Evolutionary conservation across 768 basidiomycete genomes (phyloP).

Genomic region (Termitomyces sp.): DNA sequence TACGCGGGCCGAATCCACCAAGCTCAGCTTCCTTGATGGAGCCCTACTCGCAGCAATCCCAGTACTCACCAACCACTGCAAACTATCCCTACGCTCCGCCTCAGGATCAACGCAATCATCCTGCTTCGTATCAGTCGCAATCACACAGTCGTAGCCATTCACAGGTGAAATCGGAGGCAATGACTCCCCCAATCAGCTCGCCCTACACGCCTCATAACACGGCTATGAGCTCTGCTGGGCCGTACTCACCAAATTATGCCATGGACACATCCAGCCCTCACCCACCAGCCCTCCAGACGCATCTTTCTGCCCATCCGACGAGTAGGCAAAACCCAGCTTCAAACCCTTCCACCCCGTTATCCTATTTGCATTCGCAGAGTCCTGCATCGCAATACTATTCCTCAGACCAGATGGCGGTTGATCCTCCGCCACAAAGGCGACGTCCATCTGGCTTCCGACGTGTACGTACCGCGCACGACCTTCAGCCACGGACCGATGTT

Average conservation of each 20-base stretch:
- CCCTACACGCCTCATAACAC: conserved; percentile 58
- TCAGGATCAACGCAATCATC: conserved; percentile 39
- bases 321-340: conserved; percentile 59
- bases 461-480: conserved; percentile 72
- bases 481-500: conserved; percentile 70
- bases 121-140: conserved; percentile 52
- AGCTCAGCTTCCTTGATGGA: conserved; percentile 56
- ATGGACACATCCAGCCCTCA: conserved; percentile 70
- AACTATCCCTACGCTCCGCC: conserved; percentile 48
- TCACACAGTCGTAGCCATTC: conserved; percentile 59
- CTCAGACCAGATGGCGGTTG: conserved; percentile 76
- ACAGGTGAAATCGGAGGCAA: conserved; percentile 50
- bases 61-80: conserved; percentile 60
- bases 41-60: conserved; percentile 68
- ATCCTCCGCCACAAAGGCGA: conserved; percentile 57
- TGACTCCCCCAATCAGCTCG: conserved; percentile 48
- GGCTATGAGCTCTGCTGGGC: conserved; percentile 32
- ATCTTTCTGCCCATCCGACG: conserved; percentile 48
- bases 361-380: conserved; percentile 55
- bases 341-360: conserved; percentile 71
- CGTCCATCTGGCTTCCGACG: conserved; percentile 77
- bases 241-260: conserved; percentile 47
- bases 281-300: conserved; percentile 48
- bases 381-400: conserved; percentile 56
- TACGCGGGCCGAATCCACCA: conserved; percentile 50